Base-by-base conservation (phyloP, 768 basidiomycete species). In the Sutorius australiensis region DNA sequence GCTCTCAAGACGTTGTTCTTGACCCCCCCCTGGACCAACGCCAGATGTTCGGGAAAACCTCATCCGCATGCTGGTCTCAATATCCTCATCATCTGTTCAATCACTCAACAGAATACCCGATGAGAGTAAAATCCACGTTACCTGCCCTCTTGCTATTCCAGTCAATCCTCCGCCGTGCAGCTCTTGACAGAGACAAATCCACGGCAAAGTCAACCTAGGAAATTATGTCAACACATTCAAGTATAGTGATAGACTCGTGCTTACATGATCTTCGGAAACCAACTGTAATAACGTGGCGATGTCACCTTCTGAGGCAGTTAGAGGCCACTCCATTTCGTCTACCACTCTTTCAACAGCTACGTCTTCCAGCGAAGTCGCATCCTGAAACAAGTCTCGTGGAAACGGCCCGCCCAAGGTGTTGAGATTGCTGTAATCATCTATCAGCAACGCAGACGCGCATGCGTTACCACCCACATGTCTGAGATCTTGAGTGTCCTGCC, bases 91-190 rank as follows among this genome's bases (percentile, higher is more conserved):
- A 63, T 91, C 91, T 92, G 57, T 36, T 39, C 28, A 32, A 36
- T 54, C 19, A 44, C 48, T 56, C 57, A 55, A 47, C 30, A 38
- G 47, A 21, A 13, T 10, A 41, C 39, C n/a, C 10, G 48, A 44
- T 45, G 6, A 17, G 19, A 40, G 13, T 47, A 34, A 49, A 34
- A 34, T 24, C 30, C 10, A 19, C 30, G 76, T 50, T 56, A 88
- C 91, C 89, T 58, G 87, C 86, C 77, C 91, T 90, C 73, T 92
- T 92, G 68, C 90, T 95, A 59, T 91, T 91, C 81, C 87, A 92
- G 62, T 92, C 89, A 33, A 88, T 72, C 11, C 67, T 72, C 24
- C 74, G 66, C 7, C 85, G 79, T 36, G 82, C 78, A 6, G 74
- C 71, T 56, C 78, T 81, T 12, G 85, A 74, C 46, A 80, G 76